phyloP scores from a whole-genome alignment of 2,329 filamentous ascomycete species.

The Amauroascus verrucosus region DNA sequence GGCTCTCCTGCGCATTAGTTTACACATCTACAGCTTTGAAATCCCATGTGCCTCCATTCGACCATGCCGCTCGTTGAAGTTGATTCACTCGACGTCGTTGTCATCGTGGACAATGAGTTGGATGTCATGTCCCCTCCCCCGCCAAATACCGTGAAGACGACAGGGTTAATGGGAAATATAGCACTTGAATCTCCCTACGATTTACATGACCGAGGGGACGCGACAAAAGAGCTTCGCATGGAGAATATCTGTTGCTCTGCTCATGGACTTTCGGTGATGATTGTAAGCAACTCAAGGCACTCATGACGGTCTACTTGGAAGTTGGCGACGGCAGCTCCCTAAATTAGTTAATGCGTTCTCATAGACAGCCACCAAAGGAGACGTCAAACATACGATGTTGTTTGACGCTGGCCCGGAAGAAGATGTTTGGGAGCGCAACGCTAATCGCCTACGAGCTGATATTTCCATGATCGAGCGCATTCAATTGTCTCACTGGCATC shows the following conservation, averaged over 20 bases:
- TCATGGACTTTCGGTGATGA: conserved; percentile 44
- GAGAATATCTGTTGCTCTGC: conserved; percentile 45
- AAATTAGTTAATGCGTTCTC: not conserved
- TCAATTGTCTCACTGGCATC: conserved; percentile 46
- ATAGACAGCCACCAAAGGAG: conserved; percentile 40
- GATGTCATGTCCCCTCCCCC: conserved; percentile 43
- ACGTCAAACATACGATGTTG: conserved; percentile 39
- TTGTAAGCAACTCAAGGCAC: conserved; percentile 29
- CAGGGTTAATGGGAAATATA: conserved; percentile 36
- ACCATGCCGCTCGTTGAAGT: conserved; percentile 31
- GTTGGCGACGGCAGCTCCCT: not conserved
- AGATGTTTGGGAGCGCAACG: conserved; percentile 43
- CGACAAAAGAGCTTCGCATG: conserved; percentile 40
- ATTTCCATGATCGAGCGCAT: conserved; percentile 39
- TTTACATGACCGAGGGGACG: conserved; percentile 33
- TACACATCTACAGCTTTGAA: not conserved
- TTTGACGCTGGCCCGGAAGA: conserved; percentile 48
- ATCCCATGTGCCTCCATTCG: too few species aligned
- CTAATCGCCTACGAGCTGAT: conserved; percentile 35
- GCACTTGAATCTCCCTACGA: conserved; percentile 29
- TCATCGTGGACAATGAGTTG: conserved; percentile 48
- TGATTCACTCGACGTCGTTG: conserved; percentile 40
- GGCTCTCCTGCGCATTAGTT: not conserved
- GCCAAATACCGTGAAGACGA: conserved; percentile 35
- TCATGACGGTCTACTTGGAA: not conserved